Conservation (phyloP, 805 yeast species). For the Priceomyces melissophilus region DNA sequence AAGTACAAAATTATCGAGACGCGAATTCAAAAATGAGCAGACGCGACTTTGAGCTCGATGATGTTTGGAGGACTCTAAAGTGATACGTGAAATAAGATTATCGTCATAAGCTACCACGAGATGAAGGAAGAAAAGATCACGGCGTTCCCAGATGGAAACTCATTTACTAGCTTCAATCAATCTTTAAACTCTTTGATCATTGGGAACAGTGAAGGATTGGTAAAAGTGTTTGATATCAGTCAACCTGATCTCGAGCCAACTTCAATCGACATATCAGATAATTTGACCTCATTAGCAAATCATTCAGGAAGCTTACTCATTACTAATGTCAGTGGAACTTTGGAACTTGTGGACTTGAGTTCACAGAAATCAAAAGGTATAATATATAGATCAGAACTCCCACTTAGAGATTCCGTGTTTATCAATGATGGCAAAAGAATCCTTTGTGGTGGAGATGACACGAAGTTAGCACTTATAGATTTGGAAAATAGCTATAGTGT, state of each 20-base stretch:
- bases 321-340: slow-evolving; percentile 42
- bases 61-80: no score
- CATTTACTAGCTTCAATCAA: slow-evolving; percentile 24
- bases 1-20: no score
- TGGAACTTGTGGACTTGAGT: slow-evolving; percentile 37
- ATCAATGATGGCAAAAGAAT: slow-evolving; percentile 60
- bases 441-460: slow-evolving; percentile 66
- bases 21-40: no score
- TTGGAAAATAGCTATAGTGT: slow-evolving; percentile 26
- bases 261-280: slow-evolving; percentile 49
- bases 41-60: no score
- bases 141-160: slow-evolving; percentile 42
- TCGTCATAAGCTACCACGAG: neutral
- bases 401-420: slow-evolving; percentile 51
- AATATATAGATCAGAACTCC: slow-evolving; percentile 42
- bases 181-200: slow-evolving; percentile 36
- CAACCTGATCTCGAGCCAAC: slow-evolving; percentile 59
- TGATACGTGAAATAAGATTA: no score
- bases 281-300: slow-evolving; percentile 39
- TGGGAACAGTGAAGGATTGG: slow-evolving; percentile 53
- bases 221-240: slow-evolving; percentile 47
- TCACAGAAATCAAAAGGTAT: slow-evolving; percentile 27
- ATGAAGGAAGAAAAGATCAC: slow-evolving; percentile 29
- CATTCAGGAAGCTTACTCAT: slow-evolving; percentile 20
- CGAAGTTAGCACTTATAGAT: slow-evolving; percentile 50